Conservation (phyloP, 1,284 basidiomycete species). For the Pseudozyma hubeiensis region DNA sequence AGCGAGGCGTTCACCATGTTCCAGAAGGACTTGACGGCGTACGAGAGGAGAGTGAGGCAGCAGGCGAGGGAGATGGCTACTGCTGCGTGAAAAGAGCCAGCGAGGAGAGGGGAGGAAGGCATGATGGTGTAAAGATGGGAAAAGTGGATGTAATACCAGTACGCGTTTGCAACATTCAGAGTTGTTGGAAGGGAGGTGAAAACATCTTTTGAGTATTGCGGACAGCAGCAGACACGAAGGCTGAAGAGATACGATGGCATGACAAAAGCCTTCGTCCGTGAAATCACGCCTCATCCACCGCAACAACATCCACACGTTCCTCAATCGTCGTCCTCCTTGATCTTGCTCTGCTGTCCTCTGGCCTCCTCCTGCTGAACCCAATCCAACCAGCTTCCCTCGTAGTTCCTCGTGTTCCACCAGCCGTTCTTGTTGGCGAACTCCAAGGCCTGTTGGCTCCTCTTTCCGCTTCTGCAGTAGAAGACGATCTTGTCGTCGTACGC, state of each 20-base stretch:
- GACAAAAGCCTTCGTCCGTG: too few relatives aligned
- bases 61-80: conserved; percentile 56
- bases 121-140: too few relatives aligned
- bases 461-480: conserved; percentile 94
- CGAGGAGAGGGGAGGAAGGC: too few relatives aligned
- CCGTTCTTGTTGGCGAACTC: conserved; percentile 87
- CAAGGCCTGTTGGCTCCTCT: conserved; percentile 82
- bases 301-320: too few relatives aligned
- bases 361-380: conserved; percentile 77
- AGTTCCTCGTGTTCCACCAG: conserved; percentile 84
- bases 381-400: conserved; percentile 91
- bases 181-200: too few relatives aligned
- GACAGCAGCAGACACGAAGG: too few relatives aligned
- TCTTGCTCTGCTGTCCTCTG: conserved; percentile 36
- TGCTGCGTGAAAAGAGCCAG: conserved; percentile 9
- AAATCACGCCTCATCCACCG: too few relatives aligned
- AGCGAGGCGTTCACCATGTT: conserved; percentile 98
- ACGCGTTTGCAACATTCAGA: too few relatives aligned
- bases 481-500: conserved; percentile 79
- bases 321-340: conserved; percentile 67
- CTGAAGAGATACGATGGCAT: too few relatives aligned
- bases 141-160: too few relatives aligned
- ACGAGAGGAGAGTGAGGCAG: conserved; percentile 58
- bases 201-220: too few relatives aligned
- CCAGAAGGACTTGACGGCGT: conserved; percentile 72